Conservation (phyloP, 768 basidiomycete species). For the Leucocoprinus birnbaumii region DNA sequence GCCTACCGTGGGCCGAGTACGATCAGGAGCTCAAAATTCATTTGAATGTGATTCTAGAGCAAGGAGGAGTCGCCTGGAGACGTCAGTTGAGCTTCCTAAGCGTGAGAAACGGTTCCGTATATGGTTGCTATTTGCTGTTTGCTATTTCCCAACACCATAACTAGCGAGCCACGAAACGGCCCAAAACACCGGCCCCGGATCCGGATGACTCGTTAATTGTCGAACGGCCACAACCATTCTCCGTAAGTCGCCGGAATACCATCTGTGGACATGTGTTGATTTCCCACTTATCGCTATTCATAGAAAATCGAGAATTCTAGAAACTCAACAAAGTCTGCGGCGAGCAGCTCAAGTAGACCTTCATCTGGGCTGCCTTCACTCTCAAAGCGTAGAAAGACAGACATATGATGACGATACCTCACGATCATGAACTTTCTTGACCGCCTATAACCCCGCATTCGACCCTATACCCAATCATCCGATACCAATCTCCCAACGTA, state of each 20-base stretch:
- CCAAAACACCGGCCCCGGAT: not conserved
- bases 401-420: not conserved
- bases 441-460: not conserved
- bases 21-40: too few relatives aligned
- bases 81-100: too few relatives aligned
- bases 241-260: not conserved
- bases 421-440: not conserved
- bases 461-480: not conserved
- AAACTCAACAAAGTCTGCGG: not conserved
- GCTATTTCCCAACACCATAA: too few relatives aligned
- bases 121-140: too few relatives aligned
- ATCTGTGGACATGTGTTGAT: not conserved
- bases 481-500: not conserved
- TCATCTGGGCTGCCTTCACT: not conserved
- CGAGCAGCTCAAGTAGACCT: not conserved
- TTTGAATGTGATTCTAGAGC: too few relatives aligned
- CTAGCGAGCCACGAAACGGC: too few relatives aligned
- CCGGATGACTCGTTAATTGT: slow-evolving; percentile 9
- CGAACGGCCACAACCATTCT: slow-evolving; percentile 1
- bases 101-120: too few relatives aligned
- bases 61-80: too few relatives aligned
- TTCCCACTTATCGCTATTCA: not conserved
- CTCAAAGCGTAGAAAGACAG: slow-evolving; percentile 5
- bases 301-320: slow-evolving; percentile 7
- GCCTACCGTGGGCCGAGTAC: too few relatives aligned